Conservation (phyloP, 768 basidiomycete species). For the Lepiota subincarnata region DNA sequence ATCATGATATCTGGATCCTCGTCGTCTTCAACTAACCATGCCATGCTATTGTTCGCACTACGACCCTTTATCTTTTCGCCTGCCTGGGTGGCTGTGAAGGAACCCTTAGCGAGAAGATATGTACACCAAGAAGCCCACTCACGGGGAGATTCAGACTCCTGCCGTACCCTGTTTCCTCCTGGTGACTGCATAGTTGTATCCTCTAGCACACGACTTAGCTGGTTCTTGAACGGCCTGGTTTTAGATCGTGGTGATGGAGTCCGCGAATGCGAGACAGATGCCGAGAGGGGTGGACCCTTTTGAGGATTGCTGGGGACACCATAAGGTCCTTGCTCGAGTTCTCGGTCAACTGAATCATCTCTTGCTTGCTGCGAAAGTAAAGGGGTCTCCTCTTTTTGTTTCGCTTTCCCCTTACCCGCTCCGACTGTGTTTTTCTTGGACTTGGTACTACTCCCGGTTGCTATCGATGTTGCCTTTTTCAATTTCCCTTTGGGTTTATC, state of each 20-base stretch:
- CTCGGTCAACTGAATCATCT: slow-evolving; percentile 55
- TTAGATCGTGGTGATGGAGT: not conserved
- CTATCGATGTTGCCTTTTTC: slow-evolving; percentile 40
- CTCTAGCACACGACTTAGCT: not conserved
- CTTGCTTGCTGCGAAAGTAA: slow-evolving; percentile 27
- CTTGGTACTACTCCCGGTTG: not conserved
- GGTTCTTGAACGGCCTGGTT: not conserved
- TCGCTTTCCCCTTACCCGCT: slow-evolving; percentile 32
- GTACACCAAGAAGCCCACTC: not conserved
- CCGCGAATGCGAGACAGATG: not conserved
- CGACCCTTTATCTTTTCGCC: not conserved
- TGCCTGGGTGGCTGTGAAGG: slow-evolving; percentile 1
- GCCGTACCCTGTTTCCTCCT: not conserved
- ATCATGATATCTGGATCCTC: slow-evolving; percentile 57
- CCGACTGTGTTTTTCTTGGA: slow-evolving; percentile 8
- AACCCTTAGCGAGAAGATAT: not conserved
- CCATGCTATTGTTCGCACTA: slow-evolving; percentile 40
- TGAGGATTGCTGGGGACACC: not conserved
- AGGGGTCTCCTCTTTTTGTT: slow-evolving; percentile 10
- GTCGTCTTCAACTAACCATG: slow-evolving; percentile 63
- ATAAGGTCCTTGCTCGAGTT: slow-evolving; percentile 42
- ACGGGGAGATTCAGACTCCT: slow-evolving; percentile 1
- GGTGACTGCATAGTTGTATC: not conserved
- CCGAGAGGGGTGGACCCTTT: not conserved
- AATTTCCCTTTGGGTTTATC: slow-evolving; percentile 30